A percentile compares a stretch with the other conserved stretches of the same genome.
Evolutionary conservation across 2,329 filamentous ascomycete species (phyloP).

Genomic region (Coniochaeta sp.): DNA sequence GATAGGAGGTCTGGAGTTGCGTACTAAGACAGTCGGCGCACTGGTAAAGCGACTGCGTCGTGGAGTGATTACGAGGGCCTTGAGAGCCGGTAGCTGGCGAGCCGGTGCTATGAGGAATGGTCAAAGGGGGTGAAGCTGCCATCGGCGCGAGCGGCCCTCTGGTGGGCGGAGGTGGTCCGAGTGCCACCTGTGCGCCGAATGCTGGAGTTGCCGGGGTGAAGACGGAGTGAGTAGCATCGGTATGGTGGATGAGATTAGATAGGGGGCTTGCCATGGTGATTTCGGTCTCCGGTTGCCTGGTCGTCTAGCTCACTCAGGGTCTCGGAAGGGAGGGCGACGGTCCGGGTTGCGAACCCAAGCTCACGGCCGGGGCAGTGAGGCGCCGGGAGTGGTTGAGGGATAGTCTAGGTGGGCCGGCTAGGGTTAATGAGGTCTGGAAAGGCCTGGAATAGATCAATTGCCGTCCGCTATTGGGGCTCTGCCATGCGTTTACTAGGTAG

Average conservation of each 20-base stretch:
- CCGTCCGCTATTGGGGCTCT: background rate
- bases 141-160: background rate
- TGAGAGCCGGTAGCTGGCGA: constrained; percentile 4
- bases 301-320: background rate
- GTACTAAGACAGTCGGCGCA: constrained; percentile 42
- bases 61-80: constrained; percentile 13
- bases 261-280: constrained; percentile 13
- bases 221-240: constrained; percentile 5
- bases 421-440: too few species aligned
- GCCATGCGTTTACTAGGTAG: background rate
- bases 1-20: background rate
- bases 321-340: background rate
- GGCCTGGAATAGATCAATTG: background rate
- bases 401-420: too few species aligned
- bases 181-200: background rate
- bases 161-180: background rate
- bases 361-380: background rate
- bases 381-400: background rate
- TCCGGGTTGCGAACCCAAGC: background rate
- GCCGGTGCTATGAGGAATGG: constrained; percentile 9
- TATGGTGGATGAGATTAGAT: constrained; percentile 14
- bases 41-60: constrained; percentile 29
- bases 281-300: background rate
- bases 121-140: background rate
- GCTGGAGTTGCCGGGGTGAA: background rate